Base-by-base conservation (phyloP, 148 eudicot species). In the Pharnaceum exiguum region DNA sequence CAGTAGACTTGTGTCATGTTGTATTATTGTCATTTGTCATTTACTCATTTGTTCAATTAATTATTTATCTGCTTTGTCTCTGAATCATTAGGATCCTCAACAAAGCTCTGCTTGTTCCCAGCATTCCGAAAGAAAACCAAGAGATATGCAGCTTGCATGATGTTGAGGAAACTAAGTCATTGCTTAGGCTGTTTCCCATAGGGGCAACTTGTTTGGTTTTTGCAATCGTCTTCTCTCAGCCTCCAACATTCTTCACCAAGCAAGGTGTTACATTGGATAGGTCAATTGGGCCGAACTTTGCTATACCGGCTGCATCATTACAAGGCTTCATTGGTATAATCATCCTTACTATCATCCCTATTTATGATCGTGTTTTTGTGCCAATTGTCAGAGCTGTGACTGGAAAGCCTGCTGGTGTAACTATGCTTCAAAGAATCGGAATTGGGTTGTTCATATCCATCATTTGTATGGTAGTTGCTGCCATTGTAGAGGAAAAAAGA, bases 181-280 rank as follows among this genome's bases (percentile, higher is more conserved):
- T 82, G 57, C 76, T 85, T 5, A 62, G 81, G 38, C 62, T 85
- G 39, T 55, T 75, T 49, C 88, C 94, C 3, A 71, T 85, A 58
- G 79, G 88, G 94, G 60, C 58, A 8, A 58, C 81, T 5, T 65
- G 71, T 31, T 61, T 82, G 19, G 65, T 46, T 1, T 82, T 68
- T 48, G 83, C 72, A 11, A 46, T 82, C 1, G 69, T 73, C 4
- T 68, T 57, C 25, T 38, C 83, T 18, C 88, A 86, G 12, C n/a
- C 67, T 2, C 22, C 65, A 15, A 82, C 94, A 15, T 70, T 86
- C 13, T 86, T 86, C 71, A 80, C 79, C 33, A 75, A 78, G 51
- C 94, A 86, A 73, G 86, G 80, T 31, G 63, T 36, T 10, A 86
- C 94, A n/a, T 38, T 82, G 59, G 78, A 86, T 59, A 73, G 89